Base-by-base conservation (phyloP, 257 asterid species). In the Solanum virginianum region DNA sequence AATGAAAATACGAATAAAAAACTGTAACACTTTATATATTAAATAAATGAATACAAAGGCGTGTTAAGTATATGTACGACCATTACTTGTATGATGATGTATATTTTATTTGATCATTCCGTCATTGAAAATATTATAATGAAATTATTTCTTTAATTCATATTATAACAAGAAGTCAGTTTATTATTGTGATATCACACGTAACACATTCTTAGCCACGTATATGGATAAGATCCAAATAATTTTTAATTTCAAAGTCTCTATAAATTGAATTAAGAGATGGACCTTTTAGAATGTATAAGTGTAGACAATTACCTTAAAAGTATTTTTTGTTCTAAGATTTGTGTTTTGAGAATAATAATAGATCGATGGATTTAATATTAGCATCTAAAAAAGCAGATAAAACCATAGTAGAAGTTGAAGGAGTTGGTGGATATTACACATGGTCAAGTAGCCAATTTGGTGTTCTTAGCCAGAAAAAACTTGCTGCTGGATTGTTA, bases 401-500 rank as follows among this genome's bases (percentile, higher is more conserved):
- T 83, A 7, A 83, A 53, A 86, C 87, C 47, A 16, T 89, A 5
- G 83, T 10, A 8, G 88, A 91, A 53, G 91, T 87, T 17, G 92
- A 88, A 41, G 90, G 83, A 6, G 89, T 85, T 3, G 93, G 91
- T 14, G 93, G 66, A 1, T 92, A 88, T 75, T 86, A 88, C 85
- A 84, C 88, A 1, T 92, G 93, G 95, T 87, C 93, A 0, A 71
- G 85, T 3, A 81, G 80, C 8, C 80, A 70, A 4, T 54, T 80
- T 74, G 90, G 92, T 18, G 39, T 57, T n/a, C 75, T 90, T 1
- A 57, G 62, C 11, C n/a, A 60, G 70, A 86, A 88, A 26, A 83
- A 80, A 53, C 47, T 88, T 47, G 91, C 86, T n/a, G 93, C 91
- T 81, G 92, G 94, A 5, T 90, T 85, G 32, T 84, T 92, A 9